These are phyloP conservation scores for Punica granatum DNA, from an alignment of 345 rosid species.

Conservation along the genomic window DNA sequence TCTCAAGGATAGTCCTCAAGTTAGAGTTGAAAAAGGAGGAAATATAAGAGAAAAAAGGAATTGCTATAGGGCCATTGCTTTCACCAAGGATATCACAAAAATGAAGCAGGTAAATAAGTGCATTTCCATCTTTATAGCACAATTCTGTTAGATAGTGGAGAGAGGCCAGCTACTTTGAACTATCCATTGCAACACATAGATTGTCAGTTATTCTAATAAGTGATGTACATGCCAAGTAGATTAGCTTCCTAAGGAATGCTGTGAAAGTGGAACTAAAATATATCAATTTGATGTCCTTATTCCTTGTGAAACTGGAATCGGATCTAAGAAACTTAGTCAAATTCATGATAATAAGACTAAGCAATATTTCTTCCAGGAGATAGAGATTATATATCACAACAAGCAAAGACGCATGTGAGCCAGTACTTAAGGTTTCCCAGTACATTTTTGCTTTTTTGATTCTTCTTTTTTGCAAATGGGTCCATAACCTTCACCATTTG, in stretches of 20 bases:
- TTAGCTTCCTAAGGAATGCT: too few relatives aligned
- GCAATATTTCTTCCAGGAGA: background rate
- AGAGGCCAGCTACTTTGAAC: background rate
- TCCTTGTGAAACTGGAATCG: too few relatives aligned
- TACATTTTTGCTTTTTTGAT: background rate
- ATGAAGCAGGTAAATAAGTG: background rate
- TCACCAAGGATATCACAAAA: too few relatives aligned
- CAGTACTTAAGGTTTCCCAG: background rate
- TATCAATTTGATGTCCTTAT: too few relatives aligned
- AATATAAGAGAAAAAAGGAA: background rate
- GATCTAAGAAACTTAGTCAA: too few relatives aligned
- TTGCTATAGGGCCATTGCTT: too few relatives aligned
- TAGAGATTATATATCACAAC: background rate
- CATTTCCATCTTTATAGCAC: background rate
- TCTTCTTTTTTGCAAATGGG: background rate
- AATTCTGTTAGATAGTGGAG: background rate
- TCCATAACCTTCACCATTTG: background rate
- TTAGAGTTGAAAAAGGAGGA: background rate
- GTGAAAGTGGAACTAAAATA: too few relatives aligned
- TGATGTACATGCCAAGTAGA: too few relatives aligned
- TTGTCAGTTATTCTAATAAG: too few relatives aligned
- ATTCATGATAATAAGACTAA: background rate
- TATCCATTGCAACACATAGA: too few relatives aligned
- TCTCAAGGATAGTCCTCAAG: background rate
- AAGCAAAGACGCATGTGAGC: background rate